phyloP scores from a whole-genome alignment of 2,329 filamentous ascomycete genomes.

The Fusarium sp. region DNA sequence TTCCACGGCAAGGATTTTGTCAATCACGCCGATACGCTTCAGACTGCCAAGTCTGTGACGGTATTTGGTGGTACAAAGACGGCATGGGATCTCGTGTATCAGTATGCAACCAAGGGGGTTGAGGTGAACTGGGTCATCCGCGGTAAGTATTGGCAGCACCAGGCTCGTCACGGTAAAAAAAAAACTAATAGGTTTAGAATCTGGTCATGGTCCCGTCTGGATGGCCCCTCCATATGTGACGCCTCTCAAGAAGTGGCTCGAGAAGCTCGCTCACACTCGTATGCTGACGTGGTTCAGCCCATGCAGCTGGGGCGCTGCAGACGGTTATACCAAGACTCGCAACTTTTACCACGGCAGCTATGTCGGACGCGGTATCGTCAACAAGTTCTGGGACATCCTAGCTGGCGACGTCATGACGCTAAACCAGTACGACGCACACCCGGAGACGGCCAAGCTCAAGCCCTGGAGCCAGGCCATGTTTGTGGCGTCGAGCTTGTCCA shows the following conservation, averaged over 20 bases:
- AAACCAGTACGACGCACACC: constrained; percentile 59
- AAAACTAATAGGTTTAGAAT: constrained; percentile 32
- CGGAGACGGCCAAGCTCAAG: constrained; percentile 54
- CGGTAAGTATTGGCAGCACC: constrained; percentile 45
- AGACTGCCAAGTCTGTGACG: constrained; percentile 57
- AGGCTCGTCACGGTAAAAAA: constrained; percentile 15
- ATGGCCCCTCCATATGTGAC: constrained; percentile 70
- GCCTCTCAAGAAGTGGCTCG: constrained; percentile 69
- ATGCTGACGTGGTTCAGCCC: constrained; percentile 75
- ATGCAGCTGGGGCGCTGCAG: constrained; percentile 71
- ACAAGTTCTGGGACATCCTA: constrained; percentile 62
- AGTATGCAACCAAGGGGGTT: constrained; percentile 66
- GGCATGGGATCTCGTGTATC: constrained; percentile 73
- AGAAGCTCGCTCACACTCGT: constrained; percentile 65
- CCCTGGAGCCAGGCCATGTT: constrained; percentile 57
- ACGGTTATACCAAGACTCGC: constrained; percentile 62
- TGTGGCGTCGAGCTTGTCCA: constrained; percentile 62
- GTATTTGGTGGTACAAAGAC: constrained; percentile 74
- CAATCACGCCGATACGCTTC: constrained; percentile 53
- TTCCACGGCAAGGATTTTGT: constrained; percentile 64
- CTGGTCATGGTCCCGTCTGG: constrained; percentile 67
- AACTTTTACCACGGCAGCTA: constrained; percentile 63
- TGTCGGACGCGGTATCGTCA: constrained; percentile 61
- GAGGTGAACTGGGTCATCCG: constrained; percentile 72
- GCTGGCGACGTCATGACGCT: constrained; percentile 58